Percentiles rank a stretch among this genome's conserved stretches.
Conservation (phyloP, 768 basidiomycete species). For the Lactifluus volemus region DNA sequence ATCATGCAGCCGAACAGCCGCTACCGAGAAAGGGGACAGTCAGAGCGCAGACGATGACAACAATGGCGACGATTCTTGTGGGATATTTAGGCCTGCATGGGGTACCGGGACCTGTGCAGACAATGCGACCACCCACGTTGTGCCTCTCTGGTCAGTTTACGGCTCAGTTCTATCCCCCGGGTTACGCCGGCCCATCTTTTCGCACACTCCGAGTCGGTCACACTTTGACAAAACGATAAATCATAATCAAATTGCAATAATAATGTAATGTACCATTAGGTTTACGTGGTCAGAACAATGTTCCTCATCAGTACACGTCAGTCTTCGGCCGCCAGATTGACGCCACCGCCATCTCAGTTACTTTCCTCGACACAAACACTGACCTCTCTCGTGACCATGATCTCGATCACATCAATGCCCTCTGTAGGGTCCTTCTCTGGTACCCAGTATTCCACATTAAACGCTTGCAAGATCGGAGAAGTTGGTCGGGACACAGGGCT, state of each 20-base stretch:
- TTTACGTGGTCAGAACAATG: background rate
- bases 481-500: slow-evolving; percentile 2
- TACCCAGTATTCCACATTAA: background rate
- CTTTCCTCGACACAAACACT: slow-evolving; percentile 1
- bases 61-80: slow-evolving; percentile 1
- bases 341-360: background rate
- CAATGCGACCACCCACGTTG: background rate
- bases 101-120: background rate
- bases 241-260: background rate
- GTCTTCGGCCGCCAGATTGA: background rate
- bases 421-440: slow-evolving; percentile 9
- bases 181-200: background rate
- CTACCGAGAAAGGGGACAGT: slow-evolving; percentile 12
- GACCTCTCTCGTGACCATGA: slow-evolving; percentile 9
- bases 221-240: background rate
- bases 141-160: background rate
- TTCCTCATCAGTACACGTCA: background rate
- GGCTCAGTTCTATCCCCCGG: background rate
- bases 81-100: slow-evolving; percentile 9
- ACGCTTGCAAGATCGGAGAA: slow-evolving; percentile 4
- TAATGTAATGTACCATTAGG: background rate
- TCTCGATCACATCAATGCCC: slow-evolving; percentile 10
- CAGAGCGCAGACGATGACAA: background rate
- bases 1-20: slow-evolving; percentile 18
- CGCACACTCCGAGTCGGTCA: background rate